These are phyloP conservation scores for Rhizophora mangle DNA, from an alignment of 345 rosid species.

Conservation along the genomic window DNA sequence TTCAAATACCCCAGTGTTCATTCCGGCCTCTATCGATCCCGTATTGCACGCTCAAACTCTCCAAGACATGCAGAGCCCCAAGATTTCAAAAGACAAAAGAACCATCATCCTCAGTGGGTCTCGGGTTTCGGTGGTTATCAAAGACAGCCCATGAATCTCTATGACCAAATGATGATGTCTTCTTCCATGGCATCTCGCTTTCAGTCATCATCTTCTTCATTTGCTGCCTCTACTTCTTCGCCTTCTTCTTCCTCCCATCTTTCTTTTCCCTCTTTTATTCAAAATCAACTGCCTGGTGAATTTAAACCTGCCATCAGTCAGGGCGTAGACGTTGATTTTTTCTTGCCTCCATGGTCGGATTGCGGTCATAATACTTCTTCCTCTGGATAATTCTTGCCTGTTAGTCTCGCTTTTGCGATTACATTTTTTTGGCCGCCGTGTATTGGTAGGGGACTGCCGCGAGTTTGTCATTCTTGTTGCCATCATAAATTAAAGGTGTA, in stretches of 20 bases:
- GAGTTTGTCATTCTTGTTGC: too few relatives aligned
- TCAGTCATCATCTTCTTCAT: slow-evolving; percentile 23
- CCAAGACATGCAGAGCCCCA: slow-evolving; percentile 5
- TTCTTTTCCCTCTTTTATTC: slow-evolving; percentile 17
- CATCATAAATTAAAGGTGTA: too few relatives aligned
- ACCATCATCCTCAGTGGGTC: slow-evolving; percentile 6
- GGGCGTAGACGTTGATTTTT: slow-evolving; percentile 4
- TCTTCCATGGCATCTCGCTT: slow-evolving; percentile 23
- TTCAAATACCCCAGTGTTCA: slow-evolving; percentile 29
- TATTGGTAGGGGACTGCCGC: too few relatives aligned
- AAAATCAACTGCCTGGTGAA: slow-evolving; percentile 11
- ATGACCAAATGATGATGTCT: slow-evolving; percentile 44
- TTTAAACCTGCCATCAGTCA: slow-evolving; percentile 10
- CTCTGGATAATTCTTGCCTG: slow-evolving; percentile 3
- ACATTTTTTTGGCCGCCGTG: background rate
- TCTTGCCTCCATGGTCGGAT: slow-evolving; percentile 21
- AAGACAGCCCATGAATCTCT: slow-evolving; percentile 25
- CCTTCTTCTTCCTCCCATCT: slow-evolving; percentile 18
- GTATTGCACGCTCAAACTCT: slow-evolving; percentile 21
- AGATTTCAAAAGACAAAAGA: slow-evolving; percentile 6
- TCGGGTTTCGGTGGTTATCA: slow-evolving; percentile 21
- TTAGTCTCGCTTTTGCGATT: background rate
- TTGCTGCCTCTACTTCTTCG: background rate
- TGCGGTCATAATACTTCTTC: slow-evolving; percentile 24
- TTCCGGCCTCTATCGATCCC: slow-evolving; percentile 28